These are phyloP conservation scores for Malbranchea cinnamomea DNA, from an alignment of 2,329 filamentous ascomycete genomes.

Conservation along the genomic window DNA sequence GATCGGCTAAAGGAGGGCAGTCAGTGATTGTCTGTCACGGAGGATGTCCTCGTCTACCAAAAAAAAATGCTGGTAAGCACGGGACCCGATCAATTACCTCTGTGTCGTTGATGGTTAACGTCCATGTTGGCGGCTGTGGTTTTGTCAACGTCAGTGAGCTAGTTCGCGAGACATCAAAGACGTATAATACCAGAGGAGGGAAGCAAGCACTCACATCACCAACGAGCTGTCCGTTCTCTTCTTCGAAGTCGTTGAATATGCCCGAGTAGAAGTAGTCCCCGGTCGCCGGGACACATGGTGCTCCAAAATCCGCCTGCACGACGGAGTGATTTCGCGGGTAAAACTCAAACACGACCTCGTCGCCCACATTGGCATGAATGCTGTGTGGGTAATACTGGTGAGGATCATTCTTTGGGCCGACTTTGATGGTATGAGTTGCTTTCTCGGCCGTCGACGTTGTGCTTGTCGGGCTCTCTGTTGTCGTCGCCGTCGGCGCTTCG, in stretches of 20 bases:
- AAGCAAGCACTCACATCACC: constrained; percentile 13
- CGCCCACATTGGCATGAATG: constrained; percentile 18
- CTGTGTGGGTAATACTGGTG: constrained; percentile 19
- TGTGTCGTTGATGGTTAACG: constrained; percentile 41
- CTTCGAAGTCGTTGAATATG: constrained; percentile 31
- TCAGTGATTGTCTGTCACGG: constrained; percentile 1
- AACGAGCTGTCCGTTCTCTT: constrained; percentile 29
- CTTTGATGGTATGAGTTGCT: constrained; percentile 20
- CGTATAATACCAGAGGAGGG: constrained; percentile 31
- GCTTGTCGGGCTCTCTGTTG: background rate
- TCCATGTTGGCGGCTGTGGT: constrained; percentile 23
- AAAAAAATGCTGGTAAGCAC: background rate
- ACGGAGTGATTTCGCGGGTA: constrained; percentile 50
- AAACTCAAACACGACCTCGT: constrained; percentile 40
- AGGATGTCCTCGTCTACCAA: background rate
- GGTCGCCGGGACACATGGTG: constrained; percentile 46
- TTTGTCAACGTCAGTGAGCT: constrained; percentile 28
- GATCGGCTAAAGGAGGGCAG: constrained; percentile 29
- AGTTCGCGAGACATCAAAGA: constrained; percentile 36
- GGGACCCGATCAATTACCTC: constrained; percentile 20
- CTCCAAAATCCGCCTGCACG: constrained; percentile 42
- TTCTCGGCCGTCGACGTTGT: constrained; percentile 1
- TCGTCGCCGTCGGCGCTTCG: background rate
- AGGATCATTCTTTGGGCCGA: constrained; percentile 18
- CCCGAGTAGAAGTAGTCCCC: constrained; percentile 18